Conservation (phyloP, 2,329 filamentous ascomycete species). For the Thermomyces lanuginosus region DNA sequence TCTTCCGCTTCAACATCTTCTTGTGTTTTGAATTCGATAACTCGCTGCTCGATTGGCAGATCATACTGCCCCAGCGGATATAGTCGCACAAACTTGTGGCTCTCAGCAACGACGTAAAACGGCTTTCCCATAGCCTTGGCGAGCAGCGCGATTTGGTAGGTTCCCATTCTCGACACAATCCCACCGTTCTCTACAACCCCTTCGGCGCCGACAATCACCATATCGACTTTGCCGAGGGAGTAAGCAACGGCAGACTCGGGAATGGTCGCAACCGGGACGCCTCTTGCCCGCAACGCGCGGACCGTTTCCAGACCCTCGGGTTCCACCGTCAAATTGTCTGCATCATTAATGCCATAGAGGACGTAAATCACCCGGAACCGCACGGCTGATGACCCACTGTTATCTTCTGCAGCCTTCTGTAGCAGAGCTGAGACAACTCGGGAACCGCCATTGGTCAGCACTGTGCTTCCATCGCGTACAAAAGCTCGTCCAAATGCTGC, state of each 20-base stretch:
- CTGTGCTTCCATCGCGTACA: slow-evolving; percentile 58
- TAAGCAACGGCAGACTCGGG: slow-evolving; percentile 62
- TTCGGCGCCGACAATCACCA: slow-evolving; percentile 53
- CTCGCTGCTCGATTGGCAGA: slow-evolving; percentile 60
- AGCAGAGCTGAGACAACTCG: slow-evolving; percentile 68
- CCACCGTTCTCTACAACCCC: slow-evolving; percentile 90
- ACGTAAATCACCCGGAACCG: slow-evolving; percentile 76
- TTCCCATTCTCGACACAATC: slow-evolving; percentile 74
- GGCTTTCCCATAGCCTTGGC: slow-evolving; percentile 57
- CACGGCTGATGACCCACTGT: slow-evolving; percentile 38
- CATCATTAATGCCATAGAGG: slow-evolving; percentile 24
- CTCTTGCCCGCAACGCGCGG: slow-evolving; percentile 50
- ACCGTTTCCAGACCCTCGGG: slow-evolving; percentile 58
- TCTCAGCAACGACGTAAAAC: slow-evolving; percentile 85
- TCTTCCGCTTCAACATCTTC: slow-evolving; percentile 35
- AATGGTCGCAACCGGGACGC: slow-evolving; percentile 71
- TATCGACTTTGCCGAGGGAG: slow-evolving; percentile 57
- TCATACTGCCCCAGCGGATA: slow-evolving; percentile 72
- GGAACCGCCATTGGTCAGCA: slow-evolving; percentile 83
- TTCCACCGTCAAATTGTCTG: slow-evolving; percentile 19
- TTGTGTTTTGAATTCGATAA: slow-evolving; percentile 55
- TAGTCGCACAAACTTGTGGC: slow-evolving; percentile 86
- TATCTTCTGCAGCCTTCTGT: slow-evolving; percentile 52
- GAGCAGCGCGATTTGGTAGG: slow-evolving; percentile 69
- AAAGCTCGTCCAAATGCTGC: slow-evolving; percentile 64